Evolutionary conservation across 371 early-diverging fungal genomes (phyloP), one percentile per base, ranked within the genome.

Genomic region (Saksenaea oblongispora): DNA sequence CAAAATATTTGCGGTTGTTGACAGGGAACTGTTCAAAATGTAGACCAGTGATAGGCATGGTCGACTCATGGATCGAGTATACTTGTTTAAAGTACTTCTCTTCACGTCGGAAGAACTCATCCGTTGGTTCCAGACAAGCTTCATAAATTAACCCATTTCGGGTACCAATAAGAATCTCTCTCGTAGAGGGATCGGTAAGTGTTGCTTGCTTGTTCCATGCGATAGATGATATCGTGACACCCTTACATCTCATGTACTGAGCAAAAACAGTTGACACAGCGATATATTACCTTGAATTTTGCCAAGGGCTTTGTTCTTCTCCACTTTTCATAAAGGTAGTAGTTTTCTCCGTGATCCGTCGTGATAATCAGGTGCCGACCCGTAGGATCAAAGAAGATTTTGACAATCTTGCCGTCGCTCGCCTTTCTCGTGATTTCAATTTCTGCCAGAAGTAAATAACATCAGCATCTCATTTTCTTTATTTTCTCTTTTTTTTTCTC

Each of bases 321-420:
- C 91, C 93, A 92, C 57, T 82, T 84, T 62, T 87, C 84, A 73
- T 87, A 89, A 41, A 92, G 77, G 69, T 96, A 96, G 65, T 90
- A 95, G 69, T 88, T 94, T 66, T 95, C 93, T 44, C 94, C 93
- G n/a, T 88, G 81, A 27, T 88, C 86, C 0, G 95, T 94, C 0
- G 93, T 89, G 44, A 95, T 82, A 55, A 96, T 83, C 64, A 95
- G 67, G 66, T 96, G 96, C 51, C 91, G 85, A 14, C 94, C 96
- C 1, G 91, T 88, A 4, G 95, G 95, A 70, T 95, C 94, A 63
- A 93, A 81, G 70, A 94, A 95, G 54, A 90, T 78, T 56, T 82
- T 85, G 60, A 85, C 82, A 2, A 93, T 85, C 42, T 76, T 81
- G 37, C 89, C 87, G 58, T 84, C 85, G 18, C 80, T 79, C 24